Base-by-base conservation (phyloP, 768 basidiomycete species). In the Sporobolomyces pararoseus region DNA sequence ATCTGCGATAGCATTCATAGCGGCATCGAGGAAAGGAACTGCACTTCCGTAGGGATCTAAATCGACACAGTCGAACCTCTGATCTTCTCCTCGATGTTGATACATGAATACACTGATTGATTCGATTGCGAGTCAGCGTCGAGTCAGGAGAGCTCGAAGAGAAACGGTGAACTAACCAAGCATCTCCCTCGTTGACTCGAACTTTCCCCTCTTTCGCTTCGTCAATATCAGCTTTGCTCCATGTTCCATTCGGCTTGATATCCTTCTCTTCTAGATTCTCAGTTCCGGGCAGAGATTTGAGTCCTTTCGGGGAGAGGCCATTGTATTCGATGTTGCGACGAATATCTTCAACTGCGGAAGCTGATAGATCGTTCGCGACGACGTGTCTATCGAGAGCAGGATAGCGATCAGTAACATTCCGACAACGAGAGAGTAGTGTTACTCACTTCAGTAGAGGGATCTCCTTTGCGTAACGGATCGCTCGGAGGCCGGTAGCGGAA, bases 21-120 rank as follows among this genome's bases (percentile, higher is more conserved):
- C 93, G 27, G 88, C 88, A 75, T 99, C 96, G 32, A 99, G 88
- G 78, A 99, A 99, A 3, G 95, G 96, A 6, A 92, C 89, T 0
- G 96, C 96, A 13, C 92, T 95, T 1, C 96, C 96, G 76, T 98
- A 99, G 0, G 96, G 96, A 78, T 99, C 96, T 32, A 99, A 84
- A 78, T 99, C 96, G n/a, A 99, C 87, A 34, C 90, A 90, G 72
- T 98, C 94, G 25, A 97, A 93, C 3, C 88, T 86, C 16, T 83
- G 80, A 53, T 82, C 84, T 60, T 87, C 87, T 34, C 86, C 82
- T 46, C 93, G 87, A 77, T 93, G 92, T 54, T 84, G 84, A 78
- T 96, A 98, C 90, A 99, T 92, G 59, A 93, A 81, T 4, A 89
- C 84, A 76, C 94, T 96, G 66, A 0, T 25, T 6, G 29, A 57